A percentile compares a stretch with the other conserved stretches of the same genome.
These are phyloP conservation scores for Lentinula edodes DNA, from an alignment of 768 basidiomycete species.

Conservation along the genomic window DNA sequence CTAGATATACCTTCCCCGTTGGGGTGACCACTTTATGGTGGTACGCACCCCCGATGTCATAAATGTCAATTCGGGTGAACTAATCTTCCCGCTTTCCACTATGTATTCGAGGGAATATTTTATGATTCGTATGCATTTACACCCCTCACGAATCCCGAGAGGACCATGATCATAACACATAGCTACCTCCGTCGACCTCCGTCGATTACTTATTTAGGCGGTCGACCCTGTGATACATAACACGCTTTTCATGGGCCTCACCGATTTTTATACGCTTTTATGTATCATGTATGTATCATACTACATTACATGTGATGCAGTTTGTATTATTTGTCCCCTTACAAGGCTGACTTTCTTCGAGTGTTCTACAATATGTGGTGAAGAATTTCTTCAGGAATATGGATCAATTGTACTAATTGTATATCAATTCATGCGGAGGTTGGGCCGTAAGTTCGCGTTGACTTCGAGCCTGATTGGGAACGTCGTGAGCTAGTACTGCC, in stretches of 20 bases:
- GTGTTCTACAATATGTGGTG: not conserved
- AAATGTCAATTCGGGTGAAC: not conserved
- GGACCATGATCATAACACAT: not conserved
- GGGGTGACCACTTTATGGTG: constrained; percentile 27
- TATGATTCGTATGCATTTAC: not conserved
- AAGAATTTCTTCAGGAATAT: not conserved
- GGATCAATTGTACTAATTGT: too few species aligned
- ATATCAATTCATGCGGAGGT: too few species aligned
- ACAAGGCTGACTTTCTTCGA: not conserved
- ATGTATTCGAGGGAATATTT: not conserved
- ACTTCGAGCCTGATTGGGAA: too few species aligned
- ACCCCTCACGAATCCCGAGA: not conserved
- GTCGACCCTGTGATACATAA: not conserved
- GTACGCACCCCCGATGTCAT: constrained; percentile 11
- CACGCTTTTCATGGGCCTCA: not conserved
- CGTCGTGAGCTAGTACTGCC: too few species aligned
- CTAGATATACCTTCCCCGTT: constrained; percentile 48
- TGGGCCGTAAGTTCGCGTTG: too few species aligned
- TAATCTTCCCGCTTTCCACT: not conserved
- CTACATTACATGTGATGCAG: not conserved
- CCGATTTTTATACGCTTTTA: too few species aligned
- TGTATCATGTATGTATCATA: not conserved
- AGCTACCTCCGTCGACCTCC: too few species aligned
- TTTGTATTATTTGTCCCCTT: not conserved
- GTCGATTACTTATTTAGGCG: not conserved